Percentiles rank a stretch among this genome's conserved stretches.
phyloP scores from a whole-genome alignment of 2,329 filamentous ascomycete genomes.

The Tympanopsis confertula region DNA sequence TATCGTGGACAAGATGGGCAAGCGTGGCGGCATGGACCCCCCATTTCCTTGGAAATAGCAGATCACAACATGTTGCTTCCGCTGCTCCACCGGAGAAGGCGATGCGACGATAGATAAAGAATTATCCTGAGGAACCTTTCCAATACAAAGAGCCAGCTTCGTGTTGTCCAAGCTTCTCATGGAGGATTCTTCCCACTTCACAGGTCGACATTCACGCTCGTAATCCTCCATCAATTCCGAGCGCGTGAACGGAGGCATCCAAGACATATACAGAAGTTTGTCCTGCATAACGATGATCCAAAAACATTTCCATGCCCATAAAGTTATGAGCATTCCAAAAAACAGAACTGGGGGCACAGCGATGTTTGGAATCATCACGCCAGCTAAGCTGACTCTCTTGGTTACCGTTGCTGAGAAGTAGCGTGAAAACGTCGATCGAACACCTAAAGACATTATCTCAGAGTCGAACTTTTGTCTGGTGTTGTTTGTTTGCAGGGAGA shows the following conservation, averaged over 20 bases:
- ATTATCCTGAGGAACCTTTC: too few relatives aligned
- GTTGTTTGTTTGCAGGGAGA: too few relatives aligned
- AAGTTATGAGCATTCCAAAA: conserved; percentile 46
- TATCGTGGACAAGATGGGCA: too few relatives aligned
- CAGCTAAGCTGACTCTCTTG: too few relatives aligned
- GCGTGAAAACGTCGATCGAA: too few relatives aligned
- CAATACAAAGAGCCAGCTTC: conserved; percentile 44
- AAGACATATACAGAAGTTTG: conserved; percentile 72
- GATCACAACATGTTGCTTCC: neutral
- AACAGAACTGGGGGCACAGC: conserved; percentile 60
- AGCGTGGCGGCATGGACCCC: conserved; percentile 41
- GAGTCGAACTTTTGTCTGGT: too few relatives aligned
- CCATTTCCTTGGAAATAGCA: conserved; percentile 28
- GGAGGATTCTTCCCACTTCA: conserved; percentile 56
- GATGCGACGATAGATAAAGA: too few relatives aligned
- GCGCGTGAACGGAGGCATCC: conserved; percentile 59
- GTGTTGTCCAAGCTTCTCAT: conserved; percentile 56
- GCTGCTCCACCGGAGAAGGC: neutral
- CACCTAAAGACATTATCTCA: too few relatives aligned
- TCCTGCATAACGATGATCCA: conserved; percentile 73
- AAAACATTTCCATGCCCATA: conserved; percentile 58
- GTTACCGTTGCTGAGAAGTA: too few relatives aligned
- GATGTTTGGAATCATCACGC: too few relatives aligned
- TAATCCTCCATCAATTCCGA: conserved; percentile 58
- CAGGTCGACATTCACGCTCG: conserved; percentile 39